Conservation (phyloP, 768 basidiomycete genomes). For the Coprinopsis cinerea region DNA sequence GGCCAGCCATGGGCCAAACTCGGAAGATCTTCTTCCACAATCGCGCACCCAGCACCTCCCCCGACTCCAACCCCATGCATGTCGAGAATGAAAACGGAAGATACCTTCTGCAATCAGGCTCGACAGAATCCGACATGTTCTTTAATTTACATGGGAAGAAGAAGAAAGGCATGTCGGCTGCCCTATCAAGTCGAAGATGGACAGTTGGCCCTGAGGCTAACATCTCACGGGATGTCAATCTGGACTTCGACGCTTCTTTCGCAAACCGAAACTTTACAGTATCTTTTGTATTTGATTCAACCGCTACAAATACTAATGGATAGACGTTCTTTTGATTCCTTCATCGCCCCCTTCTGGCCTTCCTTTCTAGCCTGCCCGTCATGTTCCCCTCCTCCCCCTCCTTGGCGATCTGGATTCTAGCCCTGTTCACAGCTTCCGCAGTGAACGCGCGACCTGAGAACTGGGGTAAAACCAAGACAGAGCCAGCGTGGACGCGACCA, state of each 20-base stretch:
- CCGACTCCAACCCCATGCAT: not conserved
- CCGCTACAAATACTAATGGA: not conserved
- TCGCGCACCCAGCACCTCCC: not conserved
- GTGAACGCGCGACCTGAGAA: not conserved
- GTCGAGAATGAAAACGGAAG: not conserved
- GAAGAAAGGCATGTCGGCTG: constrained; percentile 4
- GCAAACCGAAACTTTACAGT: not conserved
- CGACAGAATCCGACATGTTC: not conserved
- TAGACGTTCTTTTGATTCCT: not conserved
- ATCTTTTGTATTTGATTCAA: not conserved
- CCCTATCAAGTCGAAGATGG: constrained; percentile 20
- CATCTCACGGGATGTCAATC: constrained; percentile 28
- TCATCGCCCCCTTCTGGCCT: constrained; percentile 2
- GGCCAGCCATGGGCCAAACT: too few relatives aligned
- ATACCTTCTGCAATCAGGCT: constrained; percentile 6
- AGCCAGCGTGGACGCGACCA: too few relatives aligned
- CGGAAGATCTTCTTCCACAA: not conserved
- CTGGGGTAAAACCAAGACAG: not conserved
- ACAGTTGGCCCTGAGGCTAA: constrained; percentile 33
- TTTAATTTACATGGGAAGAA: not conserved
- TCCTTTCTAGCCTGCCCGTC: not conserved
- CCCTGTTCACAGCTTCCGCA: not conserved
- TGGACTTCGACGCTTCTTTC: constrained; percentile 12
- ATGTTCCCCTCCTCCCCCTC: not conserved
- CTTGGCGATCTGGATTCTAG: not conserved